Evolutionary conservation across 2,329 filamentous ascomycete genomes (phyloP).

Genomic region (Trichoderma sp.): DNA sequence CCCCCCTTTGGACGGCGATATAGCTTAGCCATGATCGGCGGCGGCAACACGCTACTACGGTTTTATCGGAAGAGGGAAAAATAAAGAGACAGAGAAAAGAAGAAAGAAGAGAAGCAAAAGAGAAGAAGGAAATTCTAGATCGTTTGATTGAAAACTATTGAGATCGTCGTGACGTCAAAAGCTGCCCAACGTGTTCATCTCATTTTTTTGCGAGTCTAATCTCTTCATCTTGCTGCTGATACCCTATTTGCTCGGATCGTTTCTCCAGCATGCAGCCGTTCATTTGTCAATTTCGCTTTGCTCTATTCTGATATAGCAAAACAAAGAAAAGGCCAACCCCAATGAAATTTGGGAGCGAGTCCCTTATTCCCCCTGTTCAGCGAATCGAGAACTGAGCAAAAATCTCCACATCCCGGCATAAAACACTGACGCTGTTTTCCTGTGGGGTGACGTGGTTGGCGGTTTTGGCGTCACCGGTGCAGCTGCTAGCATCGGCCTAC

Average conservation of each 20-base stretch:
- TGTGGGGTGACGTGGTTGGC: slow-evolving; percentile 23
- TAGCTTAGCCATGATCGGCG: slow-evolving; percentile 19
- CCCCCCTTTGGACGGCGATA: slow-evolving; percentile 6
- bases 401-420: slow-evolving; percentile 2
- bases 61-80: not conserved
- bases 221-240: not conserved
- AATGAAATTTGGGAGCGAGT: too few species aligned
- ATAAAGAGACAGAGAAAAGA: not conserved
- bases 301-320: not conserved
- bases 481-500: slow-evolving; percentile 10
- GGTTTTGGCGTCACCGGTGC: slow-evolving; percentile 8
- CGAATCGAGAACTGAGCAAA: not conserved
- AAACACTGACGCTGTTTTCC: not conserved
- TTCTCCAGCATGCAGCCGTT: not conserved
- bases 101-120: not conserved
- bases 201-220: not conserved
- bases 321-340: too few species aligned
- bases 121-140: not conserved
- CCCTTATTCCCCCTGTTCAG: too few species aligned
- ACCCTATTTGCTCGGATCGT: not conserved
- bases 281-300: not conserved
- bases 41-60: not conserved
- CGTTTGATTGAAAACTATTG: not conserved
- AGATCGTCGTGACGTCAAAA: slow-evolving; percentile 19
- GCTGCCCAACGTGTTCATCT: not conserved